phyloP scores from a whole-genome alignment of 2,329 filamentous ascomycete species.

The Reticulascus tulasneorum region DNA sequence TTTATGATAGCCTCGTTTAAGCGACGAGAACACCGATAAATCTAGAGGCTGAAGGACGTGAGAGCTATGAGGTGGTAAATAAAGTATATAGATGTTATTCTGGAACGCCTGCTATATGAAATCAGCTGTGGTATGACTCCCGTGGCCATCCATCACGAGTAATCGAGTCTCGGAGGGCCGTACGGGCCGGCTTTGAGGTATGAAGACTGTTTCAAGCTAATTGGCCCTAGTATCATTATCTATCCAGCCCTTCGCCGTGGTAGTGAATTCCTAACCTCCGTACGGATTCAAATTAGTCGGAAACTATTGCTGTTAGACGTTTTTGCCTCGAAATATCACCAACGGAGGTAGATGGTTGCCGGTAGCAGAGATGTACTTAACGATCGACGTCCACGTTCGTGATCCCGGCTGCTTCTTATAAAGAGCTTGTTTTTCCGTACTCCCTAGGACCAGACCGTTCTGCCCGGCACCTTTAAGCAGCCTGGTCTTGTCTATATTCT shows the following conservation, averaged over 20 bases:
- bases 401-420: slow-evolving; percentile 2
- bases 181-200: background rate
- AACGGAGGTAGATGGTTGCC: slow-evolving; percentile 1
- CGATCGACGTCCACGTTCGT: too few relatives aligned
- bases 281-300: slow-evolving; percentile 1
- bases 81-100: slow-evolving; percentile 1
- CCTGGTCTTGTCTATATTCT: slow-evolving; percentile 1
- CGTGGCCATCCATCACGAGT: slow-evolving; percentile 2
- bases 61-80: slow-evolving; percentile 1
- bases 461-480: background rate
- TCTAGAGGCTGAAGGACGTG: slow-evolving; percentile 2
- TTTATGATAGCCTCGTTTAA: slow-evolving; percentile 2
- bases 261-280: background rate
- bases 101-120: slow-evolving; percentile 1
- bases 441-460: slow-evolving; percentile 1
- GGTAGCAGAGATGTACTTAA: slow-evolving; percentile 1
- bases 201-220: slow-evolving; percentile 3
- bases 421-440: too few relatives aligned
- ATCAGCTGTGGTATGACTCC: too few relatives aligned
- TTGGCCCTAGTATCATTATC: background rate
- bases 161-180: background rate
- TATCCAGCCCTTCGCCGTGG: slow-evolving; percentile 2
- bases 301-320: slow-evolving; percentile 5
- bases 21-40: slow-evolving; percentile 1
- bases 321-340: slow-evolving; percentile 1